Evolutionary conservation across 345 rosid species (phyloP).

Genomic region (Trapa incisa): DNA sequence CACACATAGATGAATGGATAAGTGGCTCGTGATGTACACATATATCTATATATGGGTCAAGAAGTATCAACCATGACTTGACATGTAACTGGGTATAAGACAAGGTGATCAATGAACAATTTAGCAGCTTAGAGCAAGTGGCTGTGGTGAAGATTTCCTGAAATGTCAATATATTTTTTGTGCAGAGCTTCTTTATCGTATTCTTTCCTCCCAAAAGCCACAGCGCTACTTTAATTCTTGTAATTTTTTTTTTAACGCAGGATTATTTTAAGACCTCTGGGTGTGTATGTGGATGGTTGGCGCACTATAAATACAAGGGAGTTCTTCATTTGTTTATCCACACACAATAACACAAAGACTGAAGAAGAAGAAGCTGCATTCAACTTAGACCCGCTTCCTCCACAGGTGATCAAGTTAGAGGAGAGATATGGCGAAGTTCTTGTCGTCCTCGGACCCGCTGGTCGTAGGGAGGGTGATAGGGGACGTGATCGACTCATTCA

Average conservation of each 20-base stretch:
- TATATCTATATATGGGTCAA: too few species aligned
- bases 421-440: conserved; percentile 29
- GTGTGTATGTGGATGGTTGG: neutral
- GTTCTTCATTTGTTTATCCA: neutral
- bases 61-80: neutral
- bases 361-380: neutral
- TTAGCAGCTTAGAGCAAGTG: neutral
- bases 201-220: neutral
- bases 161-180: neutral
- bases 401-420: neutral
- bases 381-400: neutral
- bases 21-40: too few species aligned
- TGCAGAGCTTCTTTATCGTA: neutral
- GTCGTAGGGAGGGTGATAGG: conserved; percentile 58
- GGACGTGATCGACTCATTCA: conserved; percentile 61
- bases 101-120: neutral
- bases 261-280: neutral
- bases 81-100: neutral
- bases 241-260: neutral
- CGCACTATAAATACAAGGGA: neutral
- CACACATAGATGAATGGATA: too few species aligned
- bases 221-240: too few species aligned
- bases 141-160: neutral
- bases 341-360: neutral
- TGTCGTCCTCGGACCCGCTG: conserved; percentile 37